These are phyloP conservation scores for Acacia melanoxylon DNA, from an alignment of 306 rosid genomes.

Conservation along the genomic window DNA sequence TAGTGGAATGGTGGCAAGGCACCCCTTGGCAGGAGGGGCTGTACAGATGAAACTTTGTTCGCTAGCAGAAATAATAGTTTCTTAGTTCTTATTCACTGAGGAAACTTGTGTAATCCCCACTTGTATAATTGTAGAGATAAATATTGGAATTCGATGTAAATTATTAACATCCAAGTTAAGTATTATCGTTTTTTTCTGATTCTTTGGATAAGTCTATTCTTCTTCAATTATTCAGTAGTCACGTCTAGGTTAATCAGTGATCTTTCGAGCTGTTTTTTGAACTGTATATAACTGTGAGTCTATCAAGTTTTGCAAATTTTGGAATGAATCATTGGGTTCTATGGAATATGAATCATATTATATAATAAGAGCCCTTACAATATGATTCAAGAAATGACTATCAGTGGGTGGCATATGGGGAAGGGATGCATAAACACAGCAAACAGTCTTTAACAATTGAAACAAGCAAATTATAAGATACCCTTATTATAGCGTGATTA, in stretches of 20 bases:
- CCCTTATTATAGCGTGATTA: too few species aligned
- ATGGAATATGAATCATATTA: not conserved
- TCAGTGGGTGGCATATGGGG: not conserved
- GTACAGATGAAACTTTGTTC: slow-evolving; percentile 21
- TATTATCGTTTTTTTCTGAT: slow-evolving; percentile 1
- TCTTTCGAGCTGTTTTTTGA: not conserved
- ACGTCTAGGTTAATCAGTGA: not conserved
- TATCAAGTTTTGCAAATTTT: not conserved
- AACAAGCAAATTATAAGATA: not conserved
- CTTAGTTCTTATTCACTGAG: not conserved
- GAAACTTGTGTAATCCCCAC: not conserved
- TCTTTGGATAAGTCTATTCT: not conserved
- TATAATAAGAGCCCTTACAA: not conserved
- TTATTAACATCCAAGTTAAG: not conserved
- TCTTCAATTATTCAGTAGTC: not conserved
- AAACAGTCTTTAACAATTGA: not conserved
- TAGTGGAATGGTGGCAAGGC: not conserved
- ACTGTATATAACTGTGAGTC: not conserved
- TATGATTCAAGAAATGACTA: not conserved
- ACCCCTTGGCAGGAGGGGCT: not conserved
- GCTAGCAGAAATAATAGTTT: slow-evolving; percentile 6
- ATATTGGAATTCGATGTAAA: slow-evolving; percentile 3
- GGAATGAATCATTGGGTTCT: not conserved
- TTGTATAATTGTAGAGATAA: slow-evolving; percentile 16
- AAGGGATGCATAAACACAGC: not conserved